phyloP scores from a whole-genome alignment of 306 rosid genomes.

The Cucumis hystrix region DNA sequence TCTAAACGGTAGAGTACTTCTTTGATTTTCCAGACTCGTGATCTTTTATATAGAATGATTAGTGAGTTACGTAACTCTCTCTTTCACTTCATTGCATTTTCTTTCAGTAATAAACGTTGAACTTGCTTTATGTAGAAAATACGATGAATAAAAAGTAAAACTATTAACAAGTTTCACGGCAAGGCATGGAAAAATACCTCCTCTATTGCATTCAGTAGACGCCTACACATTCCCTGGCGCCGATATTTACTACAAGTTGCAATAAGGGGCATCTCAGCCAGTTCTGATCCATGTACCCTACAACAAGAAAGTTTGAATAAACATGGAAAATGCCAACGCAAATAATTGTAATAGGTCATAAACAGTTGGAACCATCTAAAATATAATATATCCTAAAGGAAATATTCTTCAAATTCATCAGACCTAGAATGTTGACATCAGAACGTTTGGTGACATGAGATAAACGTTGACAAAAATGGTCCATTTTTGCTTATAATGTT shows the following conservation, averaged over 20 bases:
- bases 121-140: neutral
- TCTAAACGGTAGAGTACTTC: neutral
- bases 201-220: constrained; percentile 65
- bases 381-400: neutral
- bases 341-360: neutral
- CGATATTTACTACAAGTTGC: constrained; percentile 88
- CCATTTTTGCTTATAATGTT: too few relatives aligned
- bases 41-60: neutral
- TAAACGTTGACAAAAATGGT: too few relatives aligned
- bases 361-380: neutral
- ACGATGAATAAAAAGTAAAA: neutral
- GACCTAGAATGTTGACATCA: neutral
- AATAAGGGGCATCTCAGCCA: constrained; percentile 97
- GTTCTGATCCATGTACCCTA: constrained; percentile 80
- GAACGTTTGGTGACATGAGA: too few relatives aligned
- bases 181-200: constrained; percentile 31
- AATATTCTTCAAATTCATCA: neutral
- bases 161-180: neutral
- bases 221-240: constrained; percentile 96
- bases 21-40: neutral
- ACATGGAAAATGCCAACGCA: neutral
- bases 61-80: neutral
- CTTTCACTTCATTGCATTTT: neutral
- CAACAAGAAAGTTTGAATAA: constrained; percentile 6
- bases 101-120: neutral